Base-by-base conservation (phyloP, 164 flowering plant species). In the Sextonia rubra region DNA sequence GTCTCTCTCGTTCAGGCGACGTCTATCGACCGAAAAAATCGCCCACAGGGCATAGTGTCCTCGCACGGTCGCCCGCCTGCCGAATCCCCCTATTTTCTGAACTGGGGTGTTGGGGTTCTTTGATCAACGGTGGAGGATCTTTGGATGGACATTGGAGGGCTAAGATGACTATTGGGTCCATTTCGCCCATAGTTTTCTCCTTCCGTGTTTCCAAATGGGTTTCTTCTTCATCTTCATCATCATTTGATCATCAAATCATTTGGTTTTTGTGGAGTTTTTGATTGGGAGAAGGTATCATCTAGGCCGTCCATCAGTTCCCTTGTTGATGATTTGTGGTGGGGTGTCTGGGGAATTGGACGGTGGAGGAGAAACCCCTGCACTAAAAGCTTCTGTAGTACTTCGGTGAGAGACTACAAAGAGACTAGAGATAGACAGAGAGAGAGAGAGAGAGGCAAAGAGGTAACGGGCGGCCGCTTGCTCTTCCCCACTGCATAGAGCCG, bases 261-360 rank as follows among this genome's bases (percentile, higher is more conserved):
- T 4, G 12, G 67, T 14, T 15, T 20, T 20, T 3, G 69, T 4
- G 23, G 77, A 4, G 94, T 91, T 73, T 85, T 91, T 4, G 37
- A 30, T 30, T 30, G 37, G 37, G 37, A 30, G 37, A 30, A 30
- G 47, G 61, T 55, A 37, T 87, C 94, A n/a, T 92, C 92, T 18
- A 92, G 85, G 29, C 89, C 97, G 55, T 83, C 91, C 97, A 92
- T 92, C 75, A 92, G 94, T 71, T 92, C 95, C 91, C 47, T 96
- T 83, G 81, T 92, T 88, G 83, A 92, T 88, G 3, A 89, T 87
- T 87, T 32, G 91, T 88, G 65, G 88, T 0, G 94, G 86, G 1
- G 91, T 88, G 78, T 18, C 18, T 73, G 74, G 56, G 26, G 71
- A 56, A 48, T 63, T 55, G 47, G 74, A 58, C 24, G 18, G n/a